Base-by-base conservation (phyloP, 169 alveolate genomes). In the Theileria equi region DNA sequence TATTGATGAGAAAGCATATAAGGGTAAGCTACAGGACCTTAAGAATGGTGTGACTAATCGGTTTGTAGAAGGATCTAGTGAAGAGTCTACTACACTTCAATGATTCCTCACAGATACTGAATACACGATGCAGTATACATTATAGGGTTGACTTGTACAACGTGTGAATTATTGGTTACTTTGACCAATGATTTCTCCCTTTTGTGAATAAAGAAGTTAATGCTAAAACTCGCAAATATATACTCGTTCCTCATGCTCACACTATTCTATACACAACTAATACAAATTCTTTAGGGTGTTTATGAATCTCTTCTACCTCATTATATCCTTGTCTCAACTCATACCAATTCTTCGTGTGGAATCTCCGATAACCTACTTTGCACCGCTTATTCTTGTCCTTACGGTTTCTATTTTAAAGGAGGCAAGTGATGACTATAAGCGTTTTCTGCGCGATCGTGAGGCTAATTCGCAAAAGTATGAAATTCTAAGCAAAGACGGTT, bases 381-480 rank as follows among this genome's bases (percentile, higher is more conserved):
- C 98, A 13, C 99, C 99, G 19, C 81, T 97, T 35, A 93, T 90
- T 6, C 79, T 96, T 26, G 98, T 96, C 52, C 69, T 96, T 17
- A 68, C 86, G 36, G 88, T 95, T 6, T 88, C 98, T 34, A 86
- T 96, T 73, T 54, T 90, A 21, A 96, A 96, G 82, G 99, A 97
- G 80, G 96, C 95, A n/a, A 85, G 86, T 29, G 99, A 96, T 57
- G 99, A 97, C 79, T 67, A 90, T n/a, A 82, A 88, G 61, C 61
- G 97, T 64, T 91, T 80, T 48, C 61, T 62, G 43, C 65, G 93
- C 23, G 95, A 91, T 38, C 53, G 79, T 44, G 96, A 90, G 48
- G 84, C 71, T 28, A 92, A 92, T 61, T 73, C 86, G 40, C 91
- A 89, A 61, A 84, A 78, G 63, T 91, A 84, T 74, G 80, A 83